phyloP scores from a whole-genome alignment of 2,329 filamentous ascomycete genomes.

The Didymella pinodella region DNA sequence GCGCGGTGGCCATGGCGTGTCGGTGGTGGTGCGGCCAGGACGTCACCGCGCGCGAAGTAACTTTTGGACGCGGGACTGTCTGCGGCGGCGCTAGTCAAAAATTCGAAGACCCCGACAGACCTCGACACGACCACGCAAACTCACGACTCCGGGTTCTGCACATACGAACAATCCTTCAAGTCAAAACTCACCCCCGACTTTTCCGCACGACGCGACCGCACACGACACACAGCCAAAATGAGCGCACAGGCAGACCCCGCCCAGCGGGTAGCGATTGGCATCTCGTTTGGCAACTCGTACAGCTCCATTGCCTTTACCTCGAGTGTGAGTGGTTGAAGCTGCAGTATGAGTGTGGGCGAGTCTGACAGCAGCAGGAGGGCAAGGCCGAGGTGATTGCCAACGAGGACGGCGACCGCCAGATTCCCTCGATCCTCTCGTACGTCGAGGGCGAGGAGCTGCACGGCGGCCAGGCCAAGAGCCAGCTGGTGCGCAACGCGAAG shows the following conservation, averaged over 20 bases:
- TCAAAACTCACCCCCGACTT: not conserved
- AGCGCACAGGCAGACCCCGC: conserved; percentile 60
- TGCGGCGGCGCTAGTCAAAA: not conserved
- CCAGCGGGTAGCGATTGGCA: conserved; percentile 80
- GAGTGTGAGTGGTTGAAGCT: conserved; percentile 53
- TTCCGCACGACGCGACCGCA: not conserved
- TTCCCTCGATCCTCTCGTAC: conserved; percentile 93
- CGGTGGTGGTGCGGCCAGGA: conserved; percentile 4
- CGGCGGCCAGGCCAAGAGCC: conserved; percentile 91
- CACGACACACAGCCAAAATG: conserved; percentile 47
- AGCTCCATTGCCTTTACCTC: conserved; percentile 93
- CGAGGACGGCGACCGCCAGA: conserved; percentile 99
- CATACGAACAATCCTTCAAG: not conserved
- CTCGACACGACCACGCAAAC: conserved; percentile 13
- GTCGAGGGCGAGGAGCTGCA: conserved; percentile 96
- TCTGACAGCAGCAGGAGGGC: conserved; percentile 68
- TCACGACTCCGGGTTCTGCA: conserved; percentile 7
- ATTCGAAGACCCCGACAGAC: conserved; percentile 1
- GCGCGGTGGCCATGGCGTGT: conserved; percentile 62
- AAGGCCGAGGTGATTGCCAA: conserved; percentile 98
- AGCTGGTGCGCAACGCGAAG: conserved; percentile 88
- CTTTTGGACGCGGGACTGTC: conserved; percentile 9
- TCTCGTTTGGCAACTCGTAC: conserved; percentile 98
- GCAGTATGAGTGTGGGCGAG: not conserved
- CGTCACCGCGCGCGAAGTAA: conserved; percentile 11